Conservation (phyloP, 1,284 basidiomycete genomes). For the Taiwanofungus camphoratus region DNA sequence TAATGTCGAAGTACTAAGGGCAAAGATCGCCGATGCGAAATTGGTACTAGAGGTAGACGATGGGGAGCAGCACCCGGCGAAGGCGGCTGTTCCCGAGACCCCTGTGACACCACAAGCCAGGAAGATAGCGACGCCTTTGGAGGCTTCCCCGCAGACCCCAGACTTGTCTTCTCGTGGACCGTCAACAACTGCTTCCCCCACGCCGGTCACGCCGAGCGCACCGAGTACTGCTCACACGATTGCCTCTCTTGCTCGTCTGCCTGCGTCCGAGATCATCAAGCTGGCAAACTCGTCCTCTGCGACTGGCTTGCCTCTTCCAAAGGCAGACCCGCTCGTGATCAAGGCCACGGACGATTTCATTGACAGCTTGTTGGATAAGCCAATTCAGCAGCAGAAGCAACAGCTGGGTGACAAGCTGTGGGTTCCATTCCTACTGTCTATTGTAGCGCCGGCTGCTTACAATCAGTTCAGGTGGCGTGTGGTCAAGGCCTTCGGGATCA, state of each 20-base stretch:
- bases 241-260: conserved; percentile 55
- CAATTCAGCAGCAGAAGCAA: conserved; percentile 73
- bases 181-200: conserved; percentile 63
- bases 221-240: conserved; percentile 28
- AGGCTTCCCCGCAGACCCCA: conserved; percentile 61
- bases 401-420: conserved; percentile 74
- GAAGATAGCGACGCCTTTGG: conserved; percentile 39
- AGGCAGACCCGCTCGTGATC: conserved; percentile 63
- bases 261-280: conserved; percentile 66
- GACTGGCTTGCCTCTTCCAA: conserved; percentile 60
- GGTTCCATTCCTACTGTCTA: conserved; percentile 22
- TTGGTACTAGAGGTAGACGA: conserved; percentile 71
- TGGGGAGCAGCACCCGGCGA: conserved; percentile 35
- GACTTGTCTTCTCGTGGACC: conserved; percentile 67
- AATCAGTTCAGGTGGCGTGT: conserved; percentile 55
- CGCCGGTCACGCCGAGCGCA: conserved; percentile 37
- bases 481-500: conserved; percentile 75
- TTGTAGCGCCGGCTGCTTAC: not conserved
- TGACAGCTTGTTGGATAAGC: conserved; percentile 59
- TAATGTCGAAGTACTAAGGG: conserved; percentile 73
- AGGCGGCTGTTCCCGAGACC: conserved; percentile 32
- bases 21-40: conserved; percentile 79
- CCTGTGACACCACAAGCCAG: conserved; percentile 60
- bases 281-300: conserved; percentile 49
- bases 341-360: conserved; percentile 76